Base-by-base conservation (phyloP, 345 rosid genomes). In the Viola odorata region DNA sequence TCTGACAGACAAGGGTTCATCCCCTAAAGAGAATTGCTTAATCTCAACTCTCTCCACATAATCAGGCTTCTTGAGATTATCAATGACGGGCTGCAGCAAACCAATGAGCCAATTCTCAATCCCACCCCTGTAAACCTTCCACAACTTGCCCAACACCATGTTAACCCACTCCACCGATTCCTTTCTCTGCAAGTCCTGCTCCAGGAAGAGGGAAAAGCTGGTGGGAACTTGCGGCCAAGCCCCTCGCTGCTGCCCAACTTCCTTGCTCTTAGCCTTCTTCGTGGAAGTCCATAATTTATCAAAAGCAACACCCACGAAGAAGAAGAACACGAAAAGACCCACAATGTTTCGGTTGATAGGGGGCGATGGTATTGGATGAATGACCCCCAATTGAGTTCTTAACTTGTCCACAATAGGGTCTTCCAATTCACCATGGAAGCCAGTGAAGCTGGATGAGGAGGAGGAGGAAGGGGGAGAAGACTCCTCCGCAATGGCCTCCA, bases 121-220 rank as follows among this genome's bases (percentile, higher is more conserved):
- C 48, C 84, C 96, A 66, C 78, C 89, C 75, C 97, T 86, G 59
- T 94, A 88, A 16, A 94, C 99, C 78, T 90, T 94, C 99, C 97
- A 88, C 44, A 90, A 63, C 81, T 94, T 94, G 45, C 88, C 97
- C 89, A 94, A 41, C 60, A 94, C 99, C 97, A 94, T 94, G 63
- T 94, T 94, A 45, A 94, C 99, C 99, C 99, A 94, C 73, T 94
- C 99, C 53, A 94, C 99, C 0, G 97, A 94, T 69, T 94, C 99
- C 65, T 94, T 94, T 82, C 99, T 84, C 66, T 79, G 91, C 90
- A 94, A 80, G 60, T 94, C 99, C 73, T 87, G 84, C 82, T 94
- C 99, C 81, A 94, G 69, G n/a, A 91, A 82, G 75, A 73, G 60
- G 0, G 96, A 75, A 48, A 86, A 85, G 72, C 98, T 89, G 9